These are phyloP conservation scores for Takashimella koratensis DNA, from an alignment of 1,284 basidiomycete species.

Conservation along the genomic window DNA sequence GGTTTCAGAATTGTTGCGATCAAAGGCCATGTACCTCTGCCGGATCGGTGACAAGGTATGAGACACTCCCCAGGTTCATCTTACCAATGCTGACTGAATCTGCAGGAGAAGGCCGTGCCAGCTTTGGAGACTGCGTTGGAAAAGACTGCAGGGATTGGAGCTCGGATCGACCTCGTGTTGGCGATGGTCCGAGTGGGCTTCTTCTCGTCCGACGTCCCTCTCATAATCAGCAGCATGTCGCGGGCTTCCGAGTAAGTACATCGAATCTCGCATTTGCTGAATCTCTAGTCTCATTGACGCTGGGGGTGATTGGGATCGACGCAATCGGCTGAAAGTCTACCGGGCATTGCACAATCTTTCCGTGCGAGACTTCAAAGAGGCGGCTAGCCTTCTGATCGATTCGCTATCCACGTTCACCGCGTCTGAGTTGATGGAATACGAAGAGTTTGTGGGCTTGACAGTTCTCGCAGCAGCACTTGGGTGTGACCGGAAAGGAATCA, in stretches of 20 bases:
- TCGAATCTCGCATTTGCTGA: constrained; percentile 2
- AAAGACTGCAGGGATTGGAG: constrained; percentile 90
- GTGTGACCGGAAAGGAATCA: constrained; percentile 78
- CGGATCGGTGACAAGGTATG: constrained; percentile 86
- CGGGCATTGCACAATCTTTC: constrained; percentile 80
- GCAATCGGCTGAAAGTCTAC: constrained; percentile 96
- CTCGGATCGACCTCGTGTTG: constrained; percentile 87
- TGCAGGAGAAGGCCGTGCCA: constrained; percentile 65
- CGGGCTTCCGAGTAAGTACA: constrained; percentile 73
- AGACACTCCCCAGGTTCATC: neutral
- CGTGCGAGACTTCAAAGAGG: constrained; percentile 71
- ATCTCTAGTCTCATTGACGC: constrained; percentile 75
- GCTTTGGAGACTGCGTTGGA: constrained; percentile 82
- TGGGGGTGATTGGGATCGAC: constrained; percentile 96
- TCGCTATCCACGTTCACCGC: constrained; percentile 93
- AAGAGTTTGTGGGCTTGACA: constrained; percentile 84
- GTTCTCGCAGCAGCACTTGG: constrained; percentile 76
- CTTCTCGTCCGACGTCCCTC: constrained; percentile 78
- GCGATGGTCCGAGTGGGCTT: constrained; percentile 85
- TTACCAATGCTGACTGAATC: constrained; percentile 1
- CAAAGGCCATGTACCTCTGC: constrained; percentile 81
- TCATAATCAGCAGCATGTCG: constrained; percentile 70
- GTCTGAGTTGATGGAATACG: constrained; percentile 81
- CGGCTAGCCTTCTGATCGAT: constrained; percentile 75
- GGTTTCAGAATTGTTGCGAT: constrained; percentile 79